phyloP scores from a whole-genome alignment of 257 asterid genomes.

The Jasminum sambac region DNA sequence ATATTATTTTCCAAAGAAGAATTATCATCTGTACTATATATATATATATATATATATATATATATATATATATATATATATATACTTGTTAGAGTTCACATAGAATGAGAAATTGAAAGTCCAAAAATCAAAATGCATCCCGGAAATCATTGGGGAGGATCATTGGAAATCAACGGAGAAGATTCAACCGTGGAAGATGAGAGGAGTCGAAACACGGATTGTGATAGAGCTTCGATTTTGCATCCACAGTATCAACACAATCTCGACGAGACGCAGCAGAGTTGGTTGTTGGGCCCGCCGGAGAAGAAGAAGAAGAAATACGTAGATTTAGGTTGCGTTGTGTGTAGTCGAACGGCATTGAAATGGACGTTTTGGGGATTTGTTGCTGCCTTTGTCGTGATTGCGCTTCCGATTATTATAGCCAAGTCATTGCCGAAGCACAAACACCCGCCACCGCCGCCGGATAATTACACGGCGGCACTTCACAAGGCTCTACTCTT shows the following conservation, averaged over 20 bases:
- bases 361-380: slow-evolving; percentile 47
- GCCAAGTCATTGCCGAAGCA: slow-evolving; percentile 50
- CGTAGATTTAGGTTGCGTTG: slow-evolving; percentile 76
- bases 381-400: slow-evolving; percentile 46
- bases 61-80: too few relatives aligned
- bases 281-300: slow-evolving; percentile 80
- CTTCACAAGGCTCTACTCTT: slow-evolving; percentile 71
- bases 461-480: slow-evolving; percentile 67
- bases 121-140: slow-evolving; percentile 46
- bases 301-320: slow-evolving; percentile 69
- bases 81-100: not conserved
- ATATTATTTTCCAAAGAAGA: not conserved
- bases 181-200: slow-evolving; percentile 55
- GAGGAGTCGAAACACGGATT: slow-evolving; percentile 46
- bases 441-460: slow-evolving; percentile 44
- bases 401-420: slow-evolving; percentile 61
- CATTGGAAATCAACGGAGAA: slow-evolving; percentile 58
- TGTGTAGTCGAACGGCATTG: slow-evolving; percentile 50
- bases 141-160: slow-evolving; percentile 84
- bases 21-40: not conserved
- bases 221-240: slow-evolving; percentile 63
- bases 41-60: too few relatives aligned
- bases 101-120: slow-evolving; percentile 12
- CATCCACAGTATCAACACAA: slow-evolving; percentile 36
- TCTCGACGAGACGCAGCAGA: slow-evolving; percentile 79